Evolutionary conservation across 1,139 yeast species (phyloP).

Genomic region (Geotrichum candidum): DNA sequence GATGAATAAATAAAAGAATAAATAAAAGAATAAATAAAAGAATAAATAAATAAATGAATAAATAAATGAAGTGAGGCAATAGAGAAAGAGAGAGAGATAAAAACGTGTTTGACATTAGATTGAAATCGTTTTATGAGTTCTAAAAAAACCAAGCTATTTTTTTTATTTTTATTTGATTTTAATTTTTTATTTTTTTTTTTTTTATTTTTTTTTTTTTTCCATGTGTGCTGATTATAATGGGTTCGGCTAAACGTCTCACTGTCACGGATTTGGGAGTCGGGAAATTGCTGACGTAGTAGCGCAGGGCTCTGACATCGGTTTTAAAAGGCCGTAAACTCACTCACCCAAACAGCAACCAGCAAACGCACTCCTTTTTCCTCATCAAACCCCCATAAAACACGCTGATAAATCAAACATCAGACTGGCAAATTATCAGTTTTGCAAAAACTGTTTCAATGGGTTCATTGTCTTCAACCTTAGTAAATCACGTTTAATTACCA

Average conservation of each 20-base stretch:
- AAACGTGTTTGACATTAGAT: not conserved
- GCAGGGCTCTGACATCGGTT: not conserved
- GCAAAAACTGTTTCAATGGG: no score
- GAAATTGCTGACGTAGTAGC: not conserved
- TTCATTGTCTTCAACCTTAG: not conserved
- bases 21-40: not conserved
- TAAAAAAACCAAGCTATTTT: not conserved
- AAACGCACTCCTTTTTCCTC: no score
- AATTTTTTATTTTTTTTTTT: no score
- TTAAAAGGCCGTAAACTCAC: not conserved
- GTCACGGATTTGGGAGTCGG: not conserved
- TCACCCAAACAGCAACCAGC: no score
- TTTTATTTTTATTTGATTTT: no score
- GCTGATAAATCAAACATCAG: no score
- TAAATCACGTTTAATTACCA: no score
- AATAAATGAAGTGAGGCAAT: not conserved
- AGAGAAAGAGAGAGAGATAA: not conserved
- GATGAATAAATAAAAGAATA: not conserved
- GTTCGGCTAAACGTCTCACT: not conserved
- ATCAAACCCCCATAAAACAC: no score
- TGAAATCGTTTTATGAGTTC: not conserved
- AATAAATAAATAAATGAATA: not conserved
- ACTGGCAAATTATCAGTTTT: no score
- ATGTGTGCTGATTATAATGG: not conserved
- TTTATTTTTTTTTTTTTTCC: no score